Conservation (phyloP, 208 protist genomes). For the Tritrichomonas musculus region DNA sequence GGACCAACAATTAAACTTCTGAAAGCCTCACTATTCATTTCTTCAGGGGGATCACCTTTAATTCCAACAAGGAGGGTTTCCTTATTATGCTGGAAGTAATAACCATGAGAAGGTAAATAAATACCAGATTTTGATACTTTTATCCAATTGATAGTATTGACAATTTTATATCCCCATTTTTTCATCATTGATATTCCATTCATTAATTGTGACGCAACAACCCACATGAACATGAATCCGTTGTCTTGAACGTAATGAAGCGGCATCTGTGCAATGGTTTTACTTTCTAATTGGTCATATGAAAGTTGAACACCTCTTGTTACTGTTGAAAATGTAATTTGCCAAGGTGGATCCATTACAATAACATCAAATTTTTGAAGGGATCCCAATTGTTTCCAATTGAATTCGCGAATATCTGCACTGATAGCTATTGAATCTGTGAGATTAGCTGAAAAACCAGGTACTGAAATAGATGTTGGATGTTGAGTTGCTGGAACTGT, state of each 20-base stretch:
- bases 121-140: background rate
- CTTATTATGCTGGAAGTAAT: slow-evolving; percentile 32
- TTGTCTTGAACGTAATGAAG: background rate
- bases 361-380: slow-evolving; percentile 23
- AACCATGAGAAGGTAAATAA: slow-evolving; percentile 15
- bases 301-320: background rate
- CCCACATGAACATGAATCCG: slow-evolving; percentile 20
- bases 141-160: background rate
- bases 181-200: background rate
- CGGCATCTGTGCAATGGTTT: background rate
- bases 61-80: background rate
- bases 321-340: background rate
- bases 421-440: background rate
- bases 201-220: background rate
- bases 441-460: background rate
- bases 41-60: background rate
- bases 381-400: background rate
- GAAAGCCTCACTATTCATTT: background rate
- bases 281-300: background rate
- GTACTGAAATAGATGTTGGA: background rate
- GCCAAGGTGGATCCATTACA: slow-evolving; percentile 32
- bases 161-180: slow-evolving; percentile 13
- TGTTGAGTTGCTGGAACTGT: background rate
- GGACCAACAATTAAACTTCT: background rate
- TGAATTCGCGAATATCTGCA: background rate